These are phyloP conservation scores for Talaromyces sp. DNA, from an alignment of 2,329 filamentous ascomycete species.

Conservation along the genomic window DNA sequence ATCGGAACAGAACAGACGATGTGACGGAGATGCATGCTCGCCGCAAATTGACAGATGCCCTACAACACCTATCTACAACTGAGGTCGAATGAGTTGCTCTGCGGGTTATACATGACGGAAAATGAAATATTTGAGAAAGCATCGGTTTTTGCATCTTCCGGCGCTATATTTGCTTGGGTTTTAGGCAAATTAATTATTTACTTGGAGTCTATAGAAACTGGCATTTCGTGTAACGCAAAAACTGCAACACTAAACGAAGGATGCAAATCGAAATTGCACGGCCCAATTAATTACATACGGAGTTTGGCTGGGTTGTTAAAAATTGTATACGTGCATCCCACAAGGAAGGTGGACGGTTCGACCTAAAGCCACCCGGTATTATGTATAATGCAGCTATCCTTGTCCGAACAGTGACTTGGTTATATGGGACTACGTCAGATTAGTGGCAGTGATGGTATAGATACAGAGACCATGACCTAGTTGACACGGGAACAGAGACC, in stretches of 20 bases:
- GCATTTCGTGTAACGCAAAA: neutral
- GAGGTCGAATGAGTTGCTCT: slow-evolving; percentile 7
- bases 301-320: neutral
- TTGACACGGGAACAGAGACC: no score
- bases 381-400: no score
- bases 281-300: neutral
- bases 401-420: no score
- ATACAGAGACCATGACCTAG: no score
- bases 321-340: neutral
- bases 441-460: no score
- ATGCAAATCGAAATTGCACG: neutral
- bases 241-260: neutral
- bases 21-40: slow-evolving; percentile 34
- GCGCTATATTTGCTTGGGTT: neutral
- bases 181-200: neutral
- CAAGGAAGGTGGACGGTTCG: no score
- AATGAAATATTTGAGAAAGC: neutral
- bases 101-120: neutral
- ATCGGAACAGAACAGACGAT: slow-evolving; percentile 29
- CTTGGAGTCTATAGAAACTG: neutral
- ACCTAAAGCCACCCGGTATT: no score
- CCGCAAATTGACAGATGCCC: slow-evolving; percentile 27
- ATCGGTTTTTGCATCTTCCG: neutral
- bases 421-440: no score
- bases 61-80: slow-evolving; percentile 26